Evolutionary conservation across 768 basidiomycete species (phyloP), one percentile per base, ranked within the genome.

Genomic region (Dacryopinax spathularia): DNA sequence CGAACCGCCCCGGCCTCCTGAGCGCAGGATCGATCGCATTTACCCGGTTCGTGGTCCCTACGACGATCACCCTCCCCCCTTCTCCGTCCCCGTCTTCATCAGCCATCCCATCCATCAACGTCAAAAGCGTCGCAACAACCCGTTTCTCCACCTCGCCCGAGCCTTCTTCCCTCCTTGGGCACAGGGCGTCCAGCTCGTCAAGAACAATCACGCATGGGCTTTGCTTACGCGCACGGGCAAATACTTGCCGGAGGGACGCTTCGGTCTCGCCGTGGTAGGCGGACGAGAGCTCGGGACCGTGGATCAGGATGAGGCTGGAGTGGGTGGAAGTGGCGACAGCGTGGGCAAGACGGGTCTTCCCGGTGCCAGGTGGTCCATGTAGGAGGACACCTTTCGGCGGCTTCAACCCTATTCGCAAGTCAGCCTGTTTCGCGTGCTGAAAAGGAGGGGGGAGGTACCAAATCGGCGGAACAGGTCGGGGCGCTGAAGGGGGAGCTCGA

Each of bases 201-300:
- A 99, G 75, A 27, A 99, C 88, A 56, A 99, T 84, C 68, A 99
- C 92, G 68, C 91, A 95, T 0, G 95, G 94, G 63, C 86, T 87
- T 68, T 85, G 83, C 34, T 79, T 77, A 63, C 84, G 81, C 0
- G 96, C 96, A 68, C 91, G 86, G 39, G 80, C 82, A 72, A 98
- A 99, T 2, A 98, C 87, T 27, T 88, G 88, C 20, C 96, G 85
- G 34, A 99, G 78, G 66, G 86, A 84, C 0, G 89, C 84, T 71
- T 99, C 96, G 0, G 93, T 96, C 77, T 99, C 96, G 41, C 96
- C 96, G 70, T 98, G 96, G 70, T 91, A 98, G 0, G 93, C 91
- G 20, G 91, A 92, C 0, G 89, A 91, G 22, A 98, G 81, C 71
- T 97, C 93, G 13, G 96, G 93, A 0, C 96, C 96, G 69, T 95